A percentile compares a stretch with the other conserved stretches of the same genome.
phyloP scores from a whole-genome alignment of 2,329 filamentous ascomycete genomes.

The Emergomyces orientalis region DNA sequence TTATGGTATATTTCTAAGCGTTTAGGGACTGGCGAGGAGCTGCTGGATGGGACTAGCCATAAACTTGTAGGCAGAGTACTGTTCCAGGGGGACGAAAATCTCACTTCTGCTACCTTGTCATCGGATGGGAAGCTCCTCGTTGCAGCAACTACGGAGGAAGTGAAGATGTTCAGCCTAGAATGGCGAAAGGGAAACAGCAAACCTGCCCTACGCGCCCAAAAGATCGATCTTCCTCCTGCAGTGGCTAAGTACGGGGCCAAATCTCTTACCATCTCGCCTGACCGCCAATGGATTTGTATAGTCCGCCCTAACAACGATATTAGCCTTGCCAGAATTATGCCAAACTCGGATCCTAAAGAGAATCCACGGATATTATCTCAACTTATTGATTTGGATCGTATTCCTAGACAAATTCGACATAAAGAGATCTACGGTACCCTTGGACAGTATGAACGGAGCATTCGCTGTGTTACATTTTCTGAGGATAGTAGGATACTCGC shows the following conservation, averaged over 20 bases:
- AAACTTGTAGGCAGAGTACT: slow-evolving; percentile 58
- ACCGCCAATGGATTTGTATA: slow-evolving; percentile 38
- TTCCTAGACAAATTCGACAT: slow-evolving; percentile 24
- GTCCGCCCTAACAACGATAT: slow-evolving; percentile 54
- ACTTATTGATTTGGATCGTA: slow-evolving; percentile 32
- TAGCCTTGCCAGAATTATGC: slow-evolving; percentile 42
- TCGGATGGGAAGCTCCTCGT: slow-evolving; percentile 62
- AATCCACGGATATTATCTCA: slow-evolving; percentile 38
- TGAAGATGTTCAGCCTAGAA: slow-evolving; percentile 67
- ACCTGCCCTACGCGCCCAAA: slow-evolving; percentile 59
- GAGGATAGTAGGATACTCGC: slow-evolving; percentile 70
- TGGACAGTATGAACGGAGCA: slow-evolving; percentile 65
- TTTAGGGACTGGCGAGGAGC: slow-evolving; percentile 40
- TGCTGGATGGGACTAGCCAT: slow-evolving; percentile 30
- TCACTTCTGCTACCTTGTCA: slow-evolving; percentile 65
- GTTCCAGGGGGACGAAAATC: slow-evolving; percentile 65
- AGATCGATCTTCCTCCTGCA: slow-evolving; percentile 53
- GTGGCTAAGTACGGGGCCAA: slow-evolving; percentile 57
- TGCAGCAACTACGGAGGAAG: slow-evolving; percentile 62
- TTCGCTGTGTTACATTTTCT: slow-evolving; percentile 69
- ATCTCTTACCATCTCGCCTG: slow-evolving; percentile 46
- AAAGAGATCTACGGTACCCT: slow-evolving; percentile 55
- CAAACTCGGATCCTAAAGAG: slow-evolving; percentile 32
- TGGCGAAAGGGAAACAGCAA: slow-evolving; percentile 43
- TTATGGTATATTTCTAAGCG: slow-evolving; percentile 59